Evolutionary conservation across 2,329 filamentous ascomycete genomes (phyloP).

Genomic region (Helotiales sp.): DNA sequence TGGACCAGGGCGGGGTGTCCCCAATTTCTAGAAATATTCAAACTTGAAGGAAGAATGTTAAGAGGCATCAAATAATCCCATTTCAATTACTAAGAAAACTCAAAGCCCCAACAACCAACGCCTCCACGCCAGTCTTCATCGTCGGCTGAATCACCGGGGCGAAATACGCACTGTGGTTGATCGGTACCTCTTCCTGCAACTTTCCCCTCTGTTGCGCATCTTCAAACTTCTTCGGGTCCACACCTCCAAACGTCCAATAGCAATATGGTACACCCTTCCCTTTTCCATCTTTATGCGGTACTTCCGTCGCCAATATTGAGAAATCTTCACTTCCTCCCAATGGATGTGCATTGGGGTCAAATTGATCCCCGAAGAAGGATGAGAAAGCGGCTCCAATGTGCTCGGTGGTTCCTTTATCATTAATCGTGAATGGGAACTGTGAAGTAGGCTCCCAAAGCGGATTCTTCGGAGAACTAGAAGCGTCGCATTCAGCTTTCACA

Average conservation of each 20-base stretch:
- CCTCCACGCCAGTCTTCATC: slow-evolving; percentile 51
- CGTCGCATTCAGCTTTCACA: slow-evolving; percentile 50
- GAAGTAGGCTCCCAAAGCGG: slow-evolving; percentile 21
- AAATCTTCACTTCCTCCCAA: slow-evolving; percentile 31
- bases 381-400: slow-evolving; percentile 16
- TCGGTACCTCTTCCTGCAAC: slow-evolving; percentile 37
- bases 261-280: slow-evolving; percentile 29
- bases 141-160: slow-evolving; percentile 60
- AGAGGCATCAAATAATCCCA: too few species aligned
- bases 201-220: slow-evolving; percentile 15
- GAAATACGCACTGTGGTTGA: slow-evolving; percentile 61
- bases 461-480: slow-evolving; percentile 42
- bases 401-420: slow-evolving; percentile 20
- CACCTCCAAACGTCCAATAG: slow-evolving; percentile 44
- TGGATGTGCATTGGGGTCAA: slow-evolving; percentile 13
- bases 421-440: slow-evolving; percentile 26
- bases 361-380: slow-evolving; percentile 24
- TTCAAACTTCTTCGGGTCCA: slow-evolving; percentile 34
- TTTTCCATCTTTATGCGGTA: slow-evolving; percentile 21
- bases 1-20: too few species aligned
- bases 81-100: slow-evolving; percentile 38
- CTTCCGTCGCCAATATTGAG: slow-evolving; percentile 49
- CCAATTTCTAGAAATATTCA: too few species aligned
- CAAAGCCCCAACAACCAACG: slow-evolving; percentile 51
- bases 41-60: too few species aligned